phyloP scores from a whole-genome alignment of 2,329 filamentous ascomycete species.

The Hymenotorrendiella dingleyae region DNA sequence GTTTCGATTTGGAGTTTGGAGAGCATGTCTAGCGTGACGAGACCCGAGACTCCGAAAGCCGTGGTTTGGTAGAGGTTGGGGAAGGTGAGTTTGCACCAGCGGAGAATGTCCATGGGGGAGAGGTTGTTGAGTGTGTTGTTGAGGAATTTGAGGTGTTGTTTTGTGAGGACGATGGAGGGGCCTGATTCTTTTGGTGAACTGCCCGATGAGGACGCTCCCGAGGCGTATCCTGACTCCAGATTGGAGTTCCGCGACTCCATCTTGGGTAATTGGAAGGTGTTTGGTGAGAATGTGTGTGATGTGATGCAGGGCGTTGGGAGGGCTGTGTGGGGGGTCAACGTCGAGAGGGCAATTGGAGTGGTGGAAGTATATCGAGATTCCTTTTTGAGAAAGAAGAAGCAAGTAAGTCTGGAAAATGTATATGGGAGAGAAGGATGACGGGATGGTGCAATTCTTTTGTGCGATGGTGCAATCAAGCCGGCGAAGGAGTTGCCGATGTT shows the following conservation, averaged over 20 bases:
- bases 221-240: slow-evolving; percentile 81
- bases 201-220: no score
- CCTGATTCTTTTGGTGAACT: slow-evolving; percentile 56
- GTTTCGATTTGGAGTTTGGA: slow-evolving; percentile 64
- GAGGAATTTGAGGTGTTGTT: slow-evolving; percentile 81
- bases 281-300: not conserved
- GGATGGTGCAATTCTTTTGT: slow-evolving; percentile 11
- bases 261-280: slow-evolving; percentile 12
- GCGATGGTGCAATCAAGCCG: not conserved
- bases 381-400: not conserved
- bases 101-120: slow-evolving; percentile 83
- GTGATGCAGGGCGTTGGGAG: not conserved
- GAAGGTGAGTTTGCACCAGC: slow-evolving; percentile 86
- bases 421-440: slow-evolving; percentile 4
- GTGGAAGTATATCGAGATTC: no score
- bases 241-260: slow-evolving; percentile 32
- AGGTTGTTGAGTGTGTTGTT: slow-evolving; percentile 86
- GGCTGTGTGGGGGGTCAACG: not conserved
- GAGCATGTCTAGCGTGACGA: slow-evolving; percentile 80
- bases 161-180: slow-evolving; percentile 78
- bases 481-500: not conserved
- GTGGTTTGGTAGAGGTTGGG: slow-evolving; percentile 86
- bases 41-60: slow-evolving; percentile 74
- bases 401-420: not conserved
- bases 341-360: not conserved